A percentile compares a stretch with the other conserved stretches of the same genome.
These are phyloP conservation scores for Aspergillus nidulans DNA, from an alignment of 495 filamentous ascomycete genomes.

Conservation along the genomic window DNA sequence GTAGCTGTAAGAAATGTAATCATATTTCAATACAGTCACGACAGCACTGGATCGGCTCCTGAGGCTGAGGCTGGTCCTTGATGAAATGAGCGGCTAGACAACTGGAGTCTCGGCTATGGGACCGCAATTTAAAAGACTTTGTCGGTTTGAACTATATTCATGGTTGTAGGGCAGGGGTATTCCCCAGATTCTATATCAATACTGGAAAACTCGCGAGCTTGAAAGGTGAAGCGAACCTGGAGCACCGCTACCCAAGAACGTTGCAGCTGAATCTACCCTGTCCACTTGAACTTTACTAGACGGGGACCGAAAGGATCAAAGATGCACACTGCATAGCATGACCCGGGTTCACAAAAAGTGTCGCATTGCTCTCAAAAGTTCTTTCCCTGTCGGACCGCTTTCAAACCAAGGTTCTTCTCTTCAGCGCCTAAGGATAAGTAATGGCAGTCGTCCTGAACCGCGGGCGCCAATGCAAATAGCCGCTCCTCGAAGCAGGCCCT, in stretches of 20 bases:
- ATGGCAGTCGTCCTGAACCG: not conserved
- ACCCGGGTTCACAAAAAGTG: not conserved
- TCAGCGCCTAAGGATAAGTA: too few species aligned
- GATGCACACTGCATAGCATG: not conserved
- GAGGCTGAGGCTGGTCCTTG: not conserved
- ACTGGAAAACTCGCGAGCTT: too few species aligned
- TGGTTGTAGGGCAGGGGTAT: not conserved
- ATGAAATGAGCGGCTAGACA: not conserved
- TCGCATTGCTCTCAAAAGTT: not conserved
- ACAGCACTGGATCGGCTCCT: not conserved
- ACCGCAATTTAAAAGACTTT: not conserved
- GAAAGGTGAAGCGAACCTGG: not conserved
- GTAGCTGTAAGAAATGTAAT: slow-evolving; percentile 16
- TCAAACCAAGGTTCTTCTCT: not conserved
- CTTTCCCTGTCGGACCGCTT: not conserved
- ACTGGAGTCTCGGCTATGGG: not conserved
- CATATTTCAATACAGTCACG: not conserved
- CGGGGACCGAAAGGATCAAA: not conserved
- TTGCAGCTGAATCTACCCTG: not conserved
- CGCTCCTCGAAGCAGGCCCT: too few species aligned
- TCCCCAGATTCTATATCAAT: not conserved
- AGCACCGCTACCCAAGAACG: not conserved
- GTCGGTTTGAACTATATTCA: not conserved
- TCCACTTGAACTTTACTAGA: slow-evolving; percentile 5
- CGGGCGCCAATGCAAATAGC: too few species aligned